Base-by-base conservation (phyloP, 2,329 filamentous ascomycete genomes). In the Aureobasidium sp. region DNA sequence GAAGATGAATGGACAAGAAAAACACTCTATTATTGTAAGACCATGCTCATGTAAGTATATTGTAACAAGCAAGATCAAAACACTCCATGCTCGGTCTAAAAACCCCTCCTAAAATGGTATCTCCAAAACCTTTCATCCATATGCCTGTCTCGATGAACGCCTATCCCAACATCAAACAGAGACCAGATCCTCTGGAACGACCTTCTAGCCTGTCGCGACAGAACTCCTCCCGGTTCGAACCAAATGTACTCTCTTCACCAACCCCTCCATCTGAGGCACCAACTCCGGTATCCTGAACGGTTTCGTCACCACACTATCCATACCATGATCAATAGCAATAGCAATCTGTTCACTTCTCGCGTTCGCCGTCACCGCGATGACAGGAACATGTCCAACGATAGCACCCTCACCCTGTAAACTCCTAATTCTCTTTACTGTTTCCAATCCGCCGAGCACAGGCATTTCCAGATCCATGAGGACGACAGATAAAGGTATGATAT, bases 401-500 rank as follows among this genome's bases (percentile, higher is more conserved):
- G 82, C 84, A 15, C 87, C 87, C 51, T 86, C 81, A 50, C 78
- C 79, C 72, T 93, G 80, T 23, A 74, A 31, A 63, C 89, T 84
- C 23, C 92, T 84, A 56, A 94, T 93, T 66, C 81, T 85, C 50
- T 85, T 84, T 10, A 91, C 87, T 67, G 91, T 93, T 4, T 89
- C 90, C 75, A 91, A 87, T 48, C 91, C 91, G 71, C 93, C 90
- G 91, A 94, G 93, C 43, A 93, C 84, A 0, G 91, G 91, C 91
- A 94, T 94, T 73, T 93, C 91, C 42, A 69, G 16, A 27, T 67
- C 65, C 65, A 67, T 67, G 13, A 67, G 58, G 36, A 67, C 42
- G 42, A 67, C 51, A 13, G 25, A 45, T 3, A 67, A 38, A 7
- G 58, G 65, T 15, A 63, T 33, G 3, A 23, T 29, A 8, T 40